These are phyloP conservation scores for Rhodotorula taiwanensis DNA, from an alignment of 768 basidiomycete genomes.

Conservation along the genomic window DNA sequence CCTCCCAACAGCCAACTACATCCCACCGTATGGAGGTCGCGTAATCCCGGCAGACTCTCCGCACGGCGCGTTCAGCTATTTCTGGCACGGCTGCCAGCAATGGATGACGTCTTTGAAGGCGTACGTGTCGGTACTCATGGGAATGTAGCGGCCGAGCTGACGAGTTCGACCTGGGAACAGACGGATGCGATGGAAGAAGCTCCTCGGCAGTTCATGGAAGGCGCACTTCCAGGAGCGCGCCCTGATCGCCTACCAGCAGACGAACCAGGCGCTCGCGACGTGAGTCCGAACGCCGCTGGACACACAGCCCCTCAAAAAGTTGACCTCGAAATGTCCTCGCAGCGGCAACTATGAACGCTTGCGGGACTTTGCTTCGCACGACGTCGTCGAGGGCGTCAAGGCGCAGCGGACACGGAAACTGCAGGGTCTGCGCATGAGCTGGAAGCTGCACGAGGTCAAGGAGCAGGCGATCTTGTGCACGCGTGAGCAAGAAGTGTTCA, in stretches of 20 bases:
- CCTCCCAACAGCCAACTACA: constrained; percentile 24
- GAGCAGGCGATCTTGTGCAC: constrained; percentile 24
- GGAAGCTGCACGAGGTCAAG: constrained; percentile 32
- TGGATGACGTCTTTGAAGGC: neutral
- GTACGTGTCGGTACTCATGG: neutral
- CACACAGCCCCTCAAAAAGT: too few relatives aligned
- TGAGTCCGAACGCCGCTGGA: neutral
- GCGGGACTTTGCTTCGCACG: constrained; percentile 11
- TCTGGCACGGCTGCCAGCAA: constrained; percentile 3
- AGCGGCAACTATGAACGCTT: constrained; percentile 30
- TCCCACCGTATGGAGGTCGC: constrained; percentile 21
- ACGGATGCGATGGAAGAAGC: constrained; percentile 12
- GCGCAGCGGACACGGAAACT: constrained; percentile 22
- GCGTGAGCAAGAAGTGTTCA: constrained; percentile 31
- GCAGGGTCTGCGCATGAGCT: constrained; percentile 26
- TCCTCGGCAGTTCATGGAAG: constrained; percentile 23
- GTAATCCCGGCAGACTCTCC: constrained; percentile 3
- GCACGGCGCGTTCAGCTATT: constrained; percentile 1
- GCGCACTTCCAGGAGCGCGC: constrained; percentile 22
- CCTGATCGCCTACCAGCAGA: constrained; percentile 13
- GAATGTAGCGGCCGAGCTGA: neutral
- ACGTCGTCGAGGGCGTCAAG: constrained; percentile 29
- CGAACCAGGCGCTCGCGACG: constrained; percentile 28
- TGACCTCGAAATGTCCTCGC: neutral
- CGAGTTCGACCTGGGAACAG: neutral